A percentile compares a stretch with the other conserved stretches of the same genome.
Evolutionary conservation across 805 yeast genomes (phyloP).

Genomic region (Scheffersomyces lignosus): DNA sequence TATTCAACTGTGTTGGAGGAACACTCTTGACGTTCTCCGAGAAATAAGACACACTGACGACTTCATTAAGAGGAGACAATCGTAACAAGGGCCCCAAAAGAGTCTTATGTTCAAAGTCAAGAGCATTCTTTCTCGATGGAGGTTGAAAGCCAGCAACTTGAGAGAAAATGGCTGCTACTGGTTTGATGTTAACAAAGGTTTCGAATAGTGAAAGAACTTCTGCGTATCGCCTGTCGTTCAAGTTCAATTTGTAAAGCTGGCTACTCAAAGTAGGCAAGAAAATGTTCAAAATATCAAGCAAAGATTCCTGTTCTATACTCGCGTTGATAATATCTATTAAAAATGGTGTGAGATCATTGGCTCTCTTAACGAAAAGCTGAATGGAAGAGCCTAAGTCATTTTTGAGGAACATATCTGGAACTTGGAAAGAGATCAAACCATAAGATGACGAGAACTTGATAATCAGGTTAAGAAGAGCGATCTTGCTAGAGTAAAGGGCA

Average conservation of each 20-base stretch:
- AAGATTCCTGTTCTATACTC: slow-evolving; percentile 65
- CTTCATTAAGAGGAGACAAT: slow-evolving; percentile 67
- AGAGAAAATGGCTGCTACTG: slow-evolving; percentile 61
- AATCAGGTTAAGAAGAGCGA: slow-evolving; percentile 46
- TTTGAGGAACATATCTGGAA: slow-evolving; percentile 59
- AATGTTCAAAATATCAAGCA: slow-evolving; percentile 58
- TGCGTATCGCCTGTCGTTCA: slow-evolving; percentile 53
- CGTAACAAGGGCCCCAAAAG: slow-evolving; percentile 76
- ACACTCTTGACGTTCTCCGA: slow-evolving; percentile 19
- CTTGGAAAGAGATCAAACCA: slow-evolving; percentile 67
- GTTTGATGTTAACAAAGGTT: slow-evolving; percentile 56
- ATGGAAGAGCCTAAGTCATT: slow-evolving; percentile 33
- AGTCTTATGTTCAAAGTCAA: slow-evolving; percentile 59
- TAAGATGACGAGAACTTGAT: slow-evolving; percentile 55
- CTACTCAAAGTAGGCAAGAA: slow-evolving; percentile 48
- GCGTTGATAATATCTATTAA: slow-evolving; percentile 56
- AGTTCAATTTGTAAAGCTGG: slow-evolving; percentile 37
- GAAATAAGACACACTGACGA: slow-evolving; percentile 50
- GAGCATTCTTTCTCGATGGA: slow-evolving; percentile 41
- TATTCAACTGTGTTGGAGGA: slow-evolving; percentile 40
- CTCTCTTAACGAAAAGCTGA: slow-evolving; percentile 22
- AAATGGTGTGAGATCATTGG: slow-evolving; percentile 32
- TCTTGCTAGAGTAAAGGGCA: slow-evolving; percentile 34
- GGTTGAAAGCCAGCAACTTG: slow-evolving; percentile 55
- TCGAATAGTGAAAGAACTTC: slow-evolving; percentile 57